Base-by-base conservation (phyloP, 2,329 filamentous ascomycete genomes). In the Fusarium citri region DNA sequence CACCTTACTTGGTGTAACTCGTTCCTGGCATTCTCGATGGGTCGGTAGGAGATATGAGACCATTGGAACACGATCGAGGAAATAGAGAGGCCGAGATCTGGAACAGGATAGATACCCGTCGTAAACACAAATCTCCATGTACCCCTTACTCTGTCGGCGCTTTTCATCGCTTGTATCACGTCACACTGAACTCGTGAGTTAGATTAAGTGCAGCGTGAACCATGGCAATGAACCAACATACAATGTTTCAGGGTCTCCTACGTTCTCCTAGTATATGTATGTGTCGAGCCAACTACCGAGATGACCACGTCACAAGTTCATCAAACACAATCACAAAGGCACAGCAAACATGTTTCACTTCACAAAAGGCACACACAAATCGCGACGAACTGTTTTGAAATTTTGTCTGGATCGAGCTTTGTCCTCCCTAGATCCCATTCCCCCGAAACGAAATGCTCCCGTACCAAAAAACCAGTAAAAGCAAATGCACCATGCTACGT, bases 51-150 rank as follows among this genome's bases (percentile, higher is more conserved):
- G 49, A 54, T 42, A 46, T 18, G 31, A n/a, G 22, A n/a, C 26
- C 37, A 31, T 34, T 40, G 5, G 37, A 41, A 42, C 45, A 55
- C 34, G 25, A 61, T 66, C 53, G 63, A 47, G 41, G 48, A 12
- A 22, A 43, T 61, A 11, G 37, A 26, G 25, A 61, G 20, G 48
- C 58, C 61, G 40, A 67, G 55, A 60, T 70, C 51, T 56, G 34
- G 54, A 63, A 46, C 56, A 59, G 50, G 50, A 55, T 58, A 74
- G 66, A 64, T 72, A 73, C 72, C 66, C 68, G 56, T 59, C 43
- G 49, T 46, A 41, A 65, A 68, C 64, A 49, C 34, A 60, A 56
- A 59, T 59, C 48, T 66, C 31, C 15, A 66, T 60, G n/a, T 40
- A 25, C 37, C 37, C 54, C 46, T 41, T 55, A 30, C 18, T 73